These are phyloP conservation scores for Pelargonium citronellum DNA, from an alignment of 441 rosid species.

Conservation along the genomic window DNA sequence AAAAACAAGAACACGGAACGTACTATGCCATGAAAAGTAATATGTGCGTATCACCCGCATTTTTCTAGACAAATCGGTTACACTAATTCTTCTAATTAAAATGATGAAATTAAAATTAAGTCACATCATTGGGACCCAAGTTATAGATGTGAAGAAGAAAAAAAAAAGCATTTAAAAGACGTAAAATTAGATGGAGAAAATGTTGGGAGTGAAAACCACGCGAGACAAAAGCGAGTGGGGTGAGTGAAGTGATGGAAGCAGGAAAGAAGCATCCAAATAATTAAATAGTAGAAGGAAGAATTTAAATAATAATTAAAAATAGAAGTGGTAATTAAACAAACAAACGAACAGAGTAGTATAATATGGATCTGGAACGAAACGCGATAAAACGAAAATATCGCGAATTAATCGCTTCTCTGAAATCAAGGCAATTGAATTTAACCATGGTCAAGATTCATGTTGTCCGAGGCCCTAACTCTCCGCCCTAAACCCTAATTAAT, in stretches of 20 bases:
- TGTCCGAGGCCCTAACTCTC: slow-evolving; percentile 32
- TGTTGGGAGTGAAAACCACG: slow-evolving; percentile 15
- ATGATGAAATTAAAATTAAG: too few relatives aligned
- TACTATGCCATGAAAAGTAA: too few relatives aligned
- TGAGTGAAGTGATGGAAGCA: slow-evolving; percentile 15
- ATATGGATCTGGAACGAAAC: slow-evolving; percentile 1
- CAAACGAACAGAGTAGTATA: neutral
- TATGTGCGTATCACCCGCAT: too few relatives aligned
- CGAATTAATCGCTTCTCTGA: slow-evolving; percentile 28
- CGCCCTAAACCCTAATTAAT: slow-evolving; percentile 27
- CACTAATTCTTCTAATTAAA: too few relatives aligned
- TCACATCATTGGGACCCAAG: too few relatives aligned
- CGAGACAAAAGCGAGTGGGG: slow-evolving; percentile 12
- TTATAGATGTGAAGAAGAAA: too few relatives aligned
- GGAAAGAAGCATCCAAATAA: slow-evolving; percentile 43
- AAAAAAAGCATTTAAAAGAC: too few relatives aligned
- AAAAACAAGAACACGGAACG: too few relatives aligned
- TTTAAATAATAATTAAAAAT: slow-evolving; percentile 14
- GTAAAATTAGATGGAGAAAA: neutral
- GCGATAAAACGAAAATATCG: slow-evolving; percentile 23
- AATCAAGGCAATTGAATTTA: slow-evolving; percentile 33
- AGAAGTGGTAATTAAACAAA: neutral
- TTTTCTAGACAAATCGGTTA: too few relatives aligned
- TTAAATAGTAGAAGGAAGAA: slow-evolving; percentile 27
- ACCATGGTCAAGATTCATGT: slow-evolving; percentile 32